Conservation (phyloP, 805 yeast genomes). For the Ogataea minuta region DNA sequence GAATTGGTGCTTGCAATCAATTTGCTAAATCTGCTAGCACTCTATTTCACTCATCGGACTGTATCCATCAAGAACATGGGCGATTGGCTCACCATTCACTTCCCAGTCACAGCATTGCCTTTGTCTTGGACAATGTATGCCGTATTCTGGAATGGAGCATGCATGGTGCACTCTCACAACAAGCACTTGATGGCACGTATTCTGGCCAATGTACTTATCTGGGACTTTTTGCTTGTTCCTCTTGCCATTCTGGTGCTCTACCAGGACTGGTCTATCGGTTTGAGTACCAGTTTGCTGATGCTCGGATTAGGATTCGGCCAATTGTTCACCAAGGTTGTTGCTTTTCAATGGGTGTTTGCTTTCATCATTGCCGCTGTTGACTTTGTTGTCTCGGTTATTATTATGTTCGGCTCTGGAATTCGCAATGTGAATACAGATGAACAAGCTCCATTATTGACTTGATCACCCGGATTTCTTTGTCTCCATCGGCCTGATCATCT, state of each 20-base stretch:
- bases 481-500: conserved; percentile 36
- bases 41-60: conserved; percentile 61
- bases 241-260: conserved; percentile 51
- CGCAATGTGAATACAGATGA: conserved; percentile 22
- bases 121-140: conserved; percentile 71
- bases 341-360: conserved; percentile 86
- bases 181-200: conserved; percentile 56
- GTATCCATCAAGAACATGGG: conserved; percentile 49
- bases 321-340: conserved; percentile 62
- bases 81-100: conserved; percentile 59
- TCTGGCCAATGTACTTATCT: conserved; percentile 68
- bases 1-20: conserved; percentile 60
- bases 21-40: conserved; percentile 53
- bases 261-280: conserved; percentile 71
- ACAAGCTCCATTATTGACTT: conserved; percentile 35
- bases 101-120: conserved; percentile 68
- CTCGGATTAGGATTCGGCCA: conserved; percentile 73
- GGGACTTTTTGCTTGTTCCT: conserved; percentile 75
- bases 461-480: conserved; percentile 4
- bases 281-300: conserved; percentile 54
- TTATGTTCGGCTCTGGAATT: conserved; percentile 39
- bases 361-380: conserved; percentile 60
- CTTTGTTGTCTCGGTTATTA: conserved; percentile 48
- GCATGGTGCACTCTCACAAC: conserved; percentile 60
- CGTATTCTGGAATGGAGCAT: conserved; percentile 85